Evolutionary conservation across 371 early-diverging fungal species (phyloP).

Genomic region (Funneliformis caledonium): DNA sequence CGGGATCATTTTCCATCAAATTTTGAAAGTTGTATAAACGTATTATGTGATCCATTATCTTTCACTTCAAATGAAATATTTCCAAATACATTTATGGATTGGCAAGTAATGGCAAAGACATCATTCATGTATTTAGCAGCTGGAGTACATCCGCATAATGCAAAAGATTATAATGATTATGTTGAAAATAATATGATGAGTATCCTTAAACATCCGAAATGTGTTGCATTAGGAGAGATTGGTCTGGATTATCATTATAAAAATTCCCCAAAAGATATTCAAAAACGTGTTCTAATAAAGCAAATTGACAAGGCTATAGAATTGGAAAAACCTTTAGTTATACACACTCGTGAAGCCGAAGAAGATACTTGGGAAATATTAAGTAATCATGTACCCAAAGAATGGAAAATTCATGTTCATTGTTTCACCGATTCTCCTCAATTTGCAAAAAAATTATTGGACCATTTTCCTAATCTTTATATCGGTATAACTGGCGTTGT

Average conservation of each 20-base stretch:
- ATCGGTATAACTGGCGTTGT: conserved; percentile 39
- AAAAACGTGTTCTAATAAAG: conserved; percentile 12
- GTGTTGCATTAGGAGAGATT: conserved; percentile 34
- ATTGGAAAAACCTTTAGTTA: conserved; percentile 31
- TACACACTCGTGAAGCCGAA: conserved; percentile 41
- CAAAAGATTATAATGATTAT: conserved; percentile 35
- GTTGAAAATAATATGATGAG: conserved; percentile 19
- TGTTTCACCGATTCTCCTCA: conserved; percentile 38
- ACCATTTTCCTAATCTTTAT: conserved; percentile 37
- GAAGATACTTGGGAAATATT: conserved; percentile 37
- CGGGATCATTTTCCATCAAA: conserved; percentile 28
- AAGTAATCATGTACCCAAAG: conserved; percentile 19
- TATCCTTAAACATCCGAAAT: conserved; percentile 32
- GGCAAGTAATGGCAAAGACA: conserved; percentile 14
- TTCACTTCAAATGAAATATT: conserved; percentile 29
- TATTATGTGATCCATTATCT: conserved; percentile 33
- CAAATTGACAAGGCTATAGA: conserved; percentile 31
- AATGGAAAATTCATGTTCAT: conserved; percentile 40
- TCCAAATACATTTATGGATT: conserved; percentile 32
- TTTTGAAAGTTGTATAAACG: conserved; percentile 34
- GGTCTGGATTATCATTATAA: conserved; percentile 40
- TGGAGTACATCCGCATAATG: conserved; percentile 38
- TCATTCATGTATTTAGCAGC: conserved; percentile 35
- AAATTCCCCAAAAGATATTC: conserved; percentile 27
- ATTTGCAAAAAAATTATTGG: conserved; percentile 29